These are phyloP conservation scores for Solanum hybrid DNA, from an alignment of 305 asterid species.

Conservation along the genomic window DNA sequence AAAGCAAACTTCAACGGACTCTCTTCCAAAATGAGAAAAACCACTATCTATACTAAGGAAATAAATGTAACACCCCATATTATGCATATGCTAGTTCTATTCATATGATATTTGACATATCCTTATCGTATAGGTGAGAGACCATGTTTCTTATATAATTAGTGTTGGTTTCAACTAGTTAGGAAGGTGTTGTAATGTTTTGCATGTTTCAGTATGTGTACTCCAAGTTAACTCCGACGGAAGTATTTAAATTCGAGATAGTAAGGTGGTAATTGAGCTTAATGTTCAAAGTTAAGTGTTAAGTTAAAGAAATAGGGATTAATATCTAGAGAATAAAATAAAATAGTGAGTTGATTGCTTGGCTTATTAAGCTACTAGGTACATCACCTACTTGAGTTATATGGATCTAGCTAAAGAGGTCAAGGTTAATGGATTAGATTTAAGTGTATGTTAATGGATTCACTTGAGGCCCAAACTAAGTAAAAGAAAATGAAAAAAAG, in stretches of 20 bases:
- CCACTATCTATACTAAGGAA: neutral
- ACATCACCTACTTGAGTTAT: neutral
- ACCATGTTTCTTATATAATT: neutral
- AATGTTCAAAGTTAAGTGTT: neutral
- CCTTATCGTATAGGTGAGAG: neutral
- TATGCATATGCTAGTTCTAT: neutral
- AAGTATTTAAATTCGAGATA: neutral
- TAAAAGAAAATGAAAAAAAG: neutral
- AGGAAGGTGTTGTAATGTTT: neutral
- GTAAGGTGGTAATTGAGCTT: neutral
- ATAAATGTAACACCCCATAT: too few species aligned
- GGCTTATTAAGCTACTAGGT: neutral
- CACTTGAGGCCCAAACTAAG: neutral
- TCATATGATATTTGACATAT: neutral
- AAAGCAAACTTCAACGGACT: neutral
- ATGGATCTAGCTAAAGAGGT: neutral
- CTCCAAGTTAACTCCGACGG: neutral
- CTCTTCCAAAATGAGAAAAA: neutral
- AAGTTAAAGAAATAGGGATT: neutral
- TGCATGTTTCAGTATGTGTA: neutral
- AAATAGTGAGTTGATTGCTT: neutral
- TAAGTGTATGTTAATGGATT: too few species aligned
- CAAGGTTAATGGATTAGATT: neutral
- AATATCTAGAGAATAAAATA: too few species aligned
- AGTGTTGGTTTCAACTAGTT: neutral